Evolutionary conservation across 495 filamentous ascomycete genomes (phyloP), one percentile per base, ranked within the genome.

Genomic region (Staphylotrichum tortipilum): DNA sequence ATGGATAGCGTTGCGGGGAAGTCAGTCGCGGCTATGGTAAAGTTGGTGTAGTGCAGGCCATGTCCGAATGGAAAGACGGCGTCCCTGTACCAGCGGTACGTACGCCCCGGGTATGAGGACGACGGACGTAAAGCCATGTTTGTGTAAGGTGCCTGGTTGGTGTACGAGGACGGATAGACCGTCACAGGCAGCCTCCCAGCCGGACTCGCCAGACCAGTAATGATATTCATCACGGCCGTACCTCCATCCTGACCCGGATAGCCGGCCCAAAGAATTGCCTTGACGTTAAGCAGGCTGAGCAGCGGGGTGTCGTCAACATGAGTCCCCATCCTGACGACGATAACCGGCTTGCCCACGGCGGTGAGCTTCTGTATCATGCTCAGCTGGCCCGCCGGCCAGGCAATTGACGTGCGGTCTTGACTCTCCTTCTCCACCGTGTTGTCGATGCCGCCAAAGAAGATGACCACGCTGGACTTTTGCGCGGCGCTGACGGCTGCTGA

Each of bases 101-200:
- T 76, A 5, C 73, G 46, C n/a, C 64, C 61, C 4, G 54, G 55
- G 29, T 62, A 66, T 31, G 26, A 11, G 68, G 66, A 7, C 65
- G 65, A 24, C 72, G 54, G 28, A 55, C 10, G 48, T 44, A 11
- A 67, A 36, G 19, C 61, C 71, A 75, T 75, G 28, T 74, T 53
- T 4, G 68, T 68, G 59, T 69, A 65, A 9, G 56, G 58, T 4
- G 67, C 65, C 23, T 64, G 57, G 21, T 62, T 52, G 29, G 64
- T 66, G 54, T 70, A 75, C 36, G 58, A 61, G 0, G 59, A 52
- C 6, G 71, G 70, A 31, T 77, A 77, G 51, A 68, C 62, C 11
- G 78, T 83, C 29, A 82, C 80, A 1, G 81, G 80, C 2, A 85
- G 66, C 21, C 82, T 75, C 14, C 76, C 82, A 7, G 77, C 79